Percentiles rank a stretch among this genome's conserved stretches.
Conservation (phyloP, 2,329 filamentous ascomycete genomes). For the Xenosphaeropsis pyriputrescens region DNA sequence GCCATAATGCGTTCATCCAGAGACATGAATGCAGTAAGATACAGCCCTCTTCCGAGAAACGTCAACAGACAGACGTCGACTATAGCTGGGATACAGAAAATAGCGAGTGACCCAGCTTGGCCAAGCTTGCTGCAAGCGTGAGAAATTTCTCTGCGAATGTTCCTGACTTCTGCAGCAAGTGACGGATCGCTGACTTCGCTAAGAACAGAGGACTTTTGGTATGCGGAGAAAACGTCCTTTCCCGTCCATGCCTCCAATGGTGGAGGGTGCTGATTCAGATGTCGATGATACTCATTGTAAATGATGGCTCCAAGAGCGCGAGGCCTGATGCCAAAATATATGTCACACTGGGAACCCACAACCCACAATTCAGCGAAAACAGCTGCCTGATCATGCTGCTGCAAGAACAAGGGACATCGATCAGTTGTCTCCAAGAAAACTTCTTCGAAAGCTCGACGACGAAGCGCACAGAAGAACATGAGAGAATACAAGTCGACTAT, state of each 20-base stretch:
- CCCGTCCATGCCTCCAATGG: constrained; percentile 10
- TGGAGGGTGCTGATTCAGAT: constrained; percentile 11
- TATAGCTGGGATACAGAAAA: constrained; percentile 47
- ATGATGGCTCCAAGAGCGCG: constrained; percentile 11
- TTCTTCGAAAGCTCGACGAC: constrained; percentile 42
- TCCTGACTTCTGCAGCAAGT: constrained; percentile 15
- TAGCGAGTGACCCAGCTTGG: constrained; percentile 32
- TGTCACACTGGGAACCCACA: constrained; percentile 45
- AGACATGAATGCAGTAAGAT: constrained; percentile 42
- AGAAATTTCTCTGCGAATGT: neutral
- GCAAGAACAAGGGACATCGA: constrained; percentile 43
- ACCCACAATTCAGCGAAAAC: constrained; percentile 50
- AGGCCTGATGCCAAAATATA: constrained; percentile 38
- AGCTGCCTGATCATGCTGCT: constrained; percentile 46
- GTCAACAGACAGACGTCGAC: constrained; percentile 45
- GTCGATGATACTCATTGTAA: constrained; percentile 15
- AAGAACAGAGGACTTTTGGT: constrained; percentile 10
- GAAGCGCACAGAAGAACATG: constrained; percentile 39
- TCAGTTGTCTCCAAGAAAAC: constrained; percentile 49
- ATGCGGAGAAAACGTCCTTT: constrained; percentile 20
- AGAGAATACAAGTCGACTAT: constrained; percentile 20
- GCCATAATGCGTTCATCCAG: constrained; percentile 36
- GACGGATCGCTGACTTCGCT: neutral
- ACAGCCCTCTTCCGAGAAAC: constrained; percentile 42
- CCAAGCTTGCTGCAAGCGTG: constrained; percentile 10